Evolutionary conservation across 75 land plant genomes (phyloP), one percentile per base, ranked within the genome.

Genomic region (Selaginella moellendorffii): DNA sequence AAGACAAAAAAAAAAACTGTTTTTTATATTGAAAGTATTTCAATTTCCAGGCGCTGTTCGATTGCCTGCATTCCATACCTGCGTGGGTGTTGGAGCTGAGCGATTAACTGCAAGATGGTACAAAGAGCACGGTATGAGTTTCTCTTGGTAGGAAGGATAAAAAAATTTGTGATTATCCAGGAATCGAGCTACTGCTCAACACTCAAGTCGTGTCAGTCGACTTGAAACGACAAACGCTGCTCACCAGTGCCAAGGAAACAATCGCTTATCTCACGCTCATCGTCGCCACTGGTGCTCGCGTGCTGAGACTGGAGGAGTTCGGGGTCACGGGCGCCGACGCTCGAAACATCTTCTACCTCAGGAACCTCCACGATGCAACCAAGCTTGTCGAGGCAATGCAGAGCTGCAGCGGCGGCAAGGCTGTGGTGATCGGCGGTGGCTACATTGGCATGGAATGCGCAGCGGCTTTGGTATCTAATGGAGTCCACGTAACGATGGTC

Each of bases 381-480:
- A 83, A 73, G 61, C 76, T 88, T 64, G 85, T 88, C 2, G 65
- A 71, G 51, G 76, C 76, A 0, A 87, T 85, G 83, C 66, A 77
- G 60, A 71, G 80, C 5, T 78, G 78, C 62, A 27, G 54, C 54
- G 95, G 86, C 52, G 87, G 85, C 28, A 76, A 76, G 67, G 97
- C 90, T 59, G 84, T 92, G 72, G 97, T 92, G 26, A 85, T 92
- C 59, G 97, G 97, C 53, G 97, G 97, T 52, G 97, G 97, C 22
- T 92, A 92, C 75, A 92, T 92, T 63, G 97, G 97, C 68, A 85
- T 92, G 97, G 97, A 92, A 65, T 76, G 86, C 70, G 89, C 96
- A 56, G 97, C 97, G 24, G 85, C 96, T 53, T 70, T 92, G 65
- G 83, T 76, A 63, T 76, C 78, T 28, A 92, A 92, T 66, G 71